phyloP scores from a whole-genome alignment of 163 green algal species.

The Smithsoniella earleae region DNA sequence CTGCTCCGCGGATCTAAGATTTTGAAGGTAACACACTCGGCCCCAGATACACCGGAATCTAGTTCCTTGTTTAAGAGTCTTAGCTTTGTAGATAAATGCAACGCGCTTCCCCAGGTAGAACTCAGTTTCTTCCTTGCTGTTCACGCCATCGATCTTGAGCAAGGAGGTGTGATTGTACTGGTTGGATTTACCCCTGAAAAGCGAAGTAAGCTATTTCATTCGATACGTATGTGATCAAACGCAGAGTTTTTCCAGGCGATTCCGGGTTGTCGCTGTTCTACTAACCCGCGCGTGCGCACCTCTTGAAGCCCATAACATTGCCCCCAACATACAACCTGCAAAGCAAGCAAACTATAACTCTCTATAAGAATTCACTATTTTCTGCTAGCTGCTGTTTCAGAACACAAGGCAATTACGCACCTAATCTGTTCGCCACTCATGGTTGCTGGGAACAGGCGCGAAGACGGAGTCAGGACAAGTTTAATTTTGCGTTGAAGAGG shows the following conservation, averaged over 20 bases:
- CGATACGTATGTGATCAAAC: background rate
- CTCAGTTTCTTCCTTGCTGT: constrained; percentile 74
- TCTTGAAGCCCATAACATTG: constrained; percentile 58
- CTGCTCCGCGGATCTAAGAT: background rate
- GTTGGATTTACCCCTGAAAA: constrained; percentile 63
- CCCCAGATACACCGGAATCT: constrained; percentile 92
- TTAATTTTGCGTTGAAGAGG: too few relatives aligned
- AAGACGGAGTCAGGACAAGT: too few relatives aligned
- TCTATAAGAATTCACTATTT: too few relatives aligned
- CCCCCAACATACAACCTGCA: constrained; percentile 56
- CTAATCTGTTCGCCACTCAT: too few relatives aligned
- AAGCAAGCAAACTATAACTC: background rate
- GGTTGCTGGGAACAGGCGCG: too few relatives aligned
- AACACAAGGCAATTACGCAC: too few relatives aligned
- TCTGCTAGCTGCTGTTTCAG: too few relatives aligned
- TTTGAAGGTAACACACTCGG: constrained; percentile 51
- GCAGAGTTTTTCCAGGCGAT: background rate
- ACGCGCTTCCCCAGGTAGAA: constrained; percentile 94
- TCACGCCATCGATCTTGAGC: constrained; percentile 89
- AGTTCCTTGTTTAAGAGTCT: constrained; percentile 88
- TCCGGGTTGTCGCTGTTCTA: background rate
- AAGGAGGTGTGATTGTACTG: constrained; percentile 86
- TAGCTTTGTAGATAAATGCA: constrained; percentile 98
- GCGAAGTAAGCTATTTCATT: background rate
- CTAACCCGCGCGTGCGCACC: constrained; percentile 36